Percentiles rank a stretch among this genome's conserved stretches.
Evolutionary conservation across 78 protist genomes (phyloP).

Genomic region (Guillardia theta): DNA sequence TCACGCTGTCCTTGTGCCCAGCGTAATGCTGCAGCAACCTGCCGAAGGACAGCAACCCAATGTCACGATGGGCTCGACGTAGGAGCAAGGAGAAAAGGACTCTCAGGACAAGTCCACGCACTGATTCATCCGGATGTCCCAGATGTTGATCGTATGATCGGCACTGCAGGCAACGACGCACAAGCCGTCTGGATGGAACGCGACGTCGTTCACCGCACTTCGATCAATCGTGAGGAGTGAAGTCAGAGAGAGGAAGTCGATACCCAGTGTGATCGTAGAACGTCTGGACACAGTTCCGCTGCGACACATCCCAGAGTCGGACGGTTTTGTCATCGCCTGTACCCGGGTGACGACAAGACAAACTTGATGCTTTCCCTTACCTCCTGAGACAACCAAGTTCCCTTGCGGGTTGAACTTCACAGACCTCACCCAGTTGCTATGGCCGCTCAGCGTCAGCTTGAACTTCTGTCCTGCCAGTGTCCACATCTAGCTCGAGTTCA

Average conservation of each 20-base stretch:
- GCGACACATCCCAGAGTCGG: conserved; percentile 65
- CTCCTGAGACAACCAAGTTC: conserved; percentile 58
- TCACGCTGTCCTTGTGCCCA: conserved; percentile 69
- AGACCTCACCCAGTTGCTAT: conserved; percentile 83
- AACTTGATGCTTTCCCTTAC: too few relatives aligned
- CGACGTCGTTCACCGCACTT: conserved; percentile 56
- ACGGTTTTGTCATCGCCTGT: conserved; percentile 87
- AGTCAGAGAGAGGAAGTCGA: neutral
- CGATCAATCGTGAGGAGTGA: neutral
- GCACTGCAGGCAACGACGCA: conserved; percentile 70
- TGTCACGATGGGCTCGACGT: neutral
- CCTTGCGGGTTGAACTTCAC: conserved; percentile 64
- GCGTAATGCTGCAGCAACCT: conserved; percentile 72
- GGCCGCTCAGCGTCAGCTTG: conserved; percentile 70
- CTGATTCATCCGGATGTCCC: conserved; percentile 75
- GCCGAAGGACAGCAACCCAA: neutral
- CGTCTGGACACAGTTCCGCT: conserved; percentile 51
- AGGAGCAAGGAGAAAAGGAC: neutral
- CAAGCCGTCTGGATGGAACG: conserved; percentile 83
- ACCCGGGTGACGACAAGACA: too few relatives aligned
- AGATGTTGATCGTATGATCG: conserved; percentile 68
- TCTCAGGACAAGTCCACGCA: conserved; percentile 48
- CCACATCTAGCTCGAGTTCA: conserved; percentile 45
- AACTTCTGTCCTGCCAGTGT: conserved; percentile 50
- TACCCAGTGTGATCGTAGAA: conserved; percentile 70